Percentiles rank a stretch among this genome's conserved stretches.
Evolutionary conservation across 345 rosid genomes (phyloP).

Genomic region (Eucalyptus melliodora): DNA sequence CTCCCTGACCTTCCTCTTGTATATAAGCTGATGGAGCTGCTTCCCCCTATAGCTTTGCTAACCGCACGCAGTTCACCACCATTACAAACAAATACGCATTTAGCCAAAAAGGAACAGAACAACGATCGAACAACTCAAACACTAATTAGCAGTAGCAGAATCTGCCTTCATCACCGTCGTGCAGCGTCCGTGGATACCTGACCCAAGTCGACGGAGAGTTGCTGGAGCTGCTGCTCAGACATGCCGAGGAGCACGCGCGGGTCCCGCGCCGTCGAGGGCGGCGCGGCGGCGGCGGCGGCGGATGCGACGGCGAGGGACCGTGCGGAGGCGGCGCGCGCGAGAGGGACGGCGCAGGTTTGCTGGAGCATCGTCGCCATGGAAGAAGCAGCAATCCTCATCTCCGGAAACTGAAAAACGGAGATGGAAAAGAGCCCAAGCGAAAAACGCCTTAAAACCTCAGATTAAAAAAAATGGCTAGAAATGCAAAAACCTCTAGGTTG

Average conservation of each 20-base stretch:
- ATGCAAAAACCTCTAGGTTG: not conserved
- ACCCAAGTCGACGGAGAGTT: constrained; percentile 68
- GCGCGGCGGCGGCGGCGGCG: constrained; percentile 5
- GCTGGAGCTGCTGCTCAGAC: constrained; percentile 85
- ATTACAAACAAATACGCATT: not conserved
- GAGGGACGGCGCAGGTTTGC: constrained; percentile 36
- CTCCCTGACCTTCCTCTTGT: constrained; percentile 68
- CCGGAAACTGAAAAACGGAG: not conserved
- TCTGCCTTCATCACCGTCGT: too few species aligned
- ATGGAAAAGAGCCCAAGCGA: not conserved
- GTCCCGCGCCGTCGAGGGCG: constrained; percentile 39
- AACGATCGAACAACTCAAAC: too few species aligned
- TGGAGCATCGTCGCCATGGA: constrained; percentile 57
- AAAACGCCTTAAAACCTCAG: not conserved
- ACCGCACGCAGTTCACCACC: not conserved
- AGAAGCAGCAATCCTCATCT: constrained; percentile 20
- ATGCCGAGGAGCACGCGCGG: constrained; percentile 77
- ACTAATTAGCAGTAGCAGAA: too few species aligned
- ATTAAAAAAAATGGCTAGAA: not conserved
- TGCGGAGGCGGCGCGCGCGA: constrained; percentile 28
- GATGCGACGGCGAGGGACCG: constrained; percentile 22
- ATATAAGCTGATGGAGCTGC: constrained; percentile 79
- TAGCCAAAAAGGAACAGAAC: not conserved
- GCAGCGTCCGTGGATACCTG: constrained; percentile 27
- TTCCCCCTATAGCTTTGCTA: constrained; percentile 91